phyloP scores from a whole-genome alignment of 345 rosid genomes.

The Boechera retrofracta region DNA sequence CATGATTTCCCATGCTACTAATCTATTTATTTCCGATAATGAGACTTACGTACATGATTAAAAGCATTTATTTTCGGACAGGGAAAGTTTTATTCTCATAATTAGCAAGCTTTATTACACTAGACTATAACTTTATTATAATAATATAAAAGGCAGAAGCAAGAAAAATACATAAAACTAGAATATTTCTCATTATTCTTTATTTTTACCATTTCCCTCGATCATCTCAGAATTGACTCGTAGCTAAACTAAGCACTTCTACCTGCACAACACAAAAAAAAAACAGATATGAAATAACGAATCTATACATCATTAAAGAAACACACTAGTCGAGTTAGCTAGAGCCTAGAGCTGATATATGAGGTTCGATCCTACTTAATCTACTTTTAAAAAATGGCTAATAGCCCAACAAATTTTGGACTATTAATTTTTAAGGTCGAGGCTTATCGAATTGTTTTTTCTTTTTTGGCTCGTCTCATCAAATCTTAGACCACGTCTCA shows the following conservation, averaged over 20 bases:
- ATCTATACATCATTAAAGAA: background rate
- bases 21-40: background rate
- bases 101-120: slow-evolving; percentile 1
- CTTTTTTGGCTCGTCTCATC: background rate
- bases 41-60: background rate
- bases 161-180: background rate
- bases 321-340: background rate
- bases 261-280: slow-evolving; percentile 4
- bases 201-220: background rate
- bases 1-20: background rate
- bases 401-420: background rate
- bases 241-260: slow-evolving; percentile 14
- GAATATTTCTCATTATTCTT: background rate
- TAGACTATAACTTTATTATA: background rate
- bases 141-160: background rate
- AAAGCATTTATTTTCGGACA: too few species aligned
- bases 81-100: background rate
- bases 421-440: background rate
- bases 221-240: background rate
- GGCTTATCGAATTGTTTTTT: background rate
- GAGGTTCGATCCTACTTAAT: background rate
- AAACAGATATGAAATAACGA: background rate
- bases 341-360: background rate
- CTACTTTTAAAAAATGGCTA: background rate
- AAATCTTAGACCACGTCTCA: background rate